phyloP scores from a whole-genome alignment of 768 basidiomycete species.

The Hypsizygus marmoreus region DNA sequence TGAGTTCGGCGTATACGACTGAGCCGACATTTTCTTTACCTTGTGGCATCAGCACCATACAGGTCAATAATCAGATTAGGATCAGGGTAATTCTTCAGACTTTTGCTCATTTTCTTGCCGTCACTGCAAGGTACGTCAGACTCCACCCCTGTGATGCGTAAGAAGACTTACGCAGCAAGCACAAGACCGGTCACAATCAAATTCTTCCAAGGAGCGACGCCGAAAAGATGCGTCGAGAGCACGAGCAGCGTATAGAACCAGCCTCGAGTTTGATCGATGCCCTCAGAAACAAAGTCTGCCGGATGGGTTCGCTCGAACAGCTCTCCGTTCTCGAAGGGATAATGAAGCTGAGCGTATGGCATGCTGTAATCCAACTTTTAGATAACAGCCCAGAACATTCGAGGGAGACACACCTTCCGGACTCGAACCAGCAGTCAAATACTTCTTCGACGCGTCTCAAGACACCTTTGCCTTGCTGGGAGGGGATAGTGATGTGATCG shows the following conservation, averaged over 20 bases:
- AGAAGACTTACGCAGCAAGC: slow-evolving; percentile 82
- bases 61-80: slow-evolving; percentile 87
- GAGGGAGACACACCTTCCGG: slow-evolving; percentile 72
- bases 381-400: background rate
- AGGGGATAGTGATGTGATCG: slow-evolving; percentile 96
- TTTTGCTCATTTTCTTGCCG: slow-evolving; percentile 99
- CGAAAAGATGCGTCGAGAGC: slow-evolving; percentile 93
- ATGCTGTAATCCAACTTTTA: slow-evolving; percentile 59
- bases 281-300: slow-evolving; percentile 96
- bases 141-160: too few relatives aligned
- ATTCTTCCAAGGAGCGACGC: slow-evolving; percentile 96
- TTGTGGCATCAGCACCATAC: slow-evolving; percentile 94
- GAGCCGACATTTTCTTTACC: slow-evolving; percentile 41
- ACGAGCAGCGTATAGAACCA: slow-evolving; percentile 99
- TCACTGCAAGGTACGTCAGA: slow-evolving; percentile 53
- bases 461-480: slow-evolving; percentile 80
- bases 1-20: too few relatives aligned
- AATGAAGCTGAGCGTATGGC: slow-evolving; percentile 97
- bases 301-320: slow-evolving; percentile 85
- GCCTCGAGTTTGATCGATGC: slow-evolving; percentile 97
- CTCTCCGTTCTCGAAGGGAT: slow-evolving; percentile 97
- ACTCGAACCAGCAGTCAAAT: slow-evolving; percentile 99
- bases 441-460: slow-evolving; percentile 95
- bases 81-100: slow-evolving; percentile 94
- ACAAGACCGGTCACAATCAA: slow-evolving; percentile 95